These are phyloP conservation scores for Epichloe sylvatica DNA, from an alignment of 2,329 filamentous ascomycete genomes.

Conservation along the genomic window DNA sequence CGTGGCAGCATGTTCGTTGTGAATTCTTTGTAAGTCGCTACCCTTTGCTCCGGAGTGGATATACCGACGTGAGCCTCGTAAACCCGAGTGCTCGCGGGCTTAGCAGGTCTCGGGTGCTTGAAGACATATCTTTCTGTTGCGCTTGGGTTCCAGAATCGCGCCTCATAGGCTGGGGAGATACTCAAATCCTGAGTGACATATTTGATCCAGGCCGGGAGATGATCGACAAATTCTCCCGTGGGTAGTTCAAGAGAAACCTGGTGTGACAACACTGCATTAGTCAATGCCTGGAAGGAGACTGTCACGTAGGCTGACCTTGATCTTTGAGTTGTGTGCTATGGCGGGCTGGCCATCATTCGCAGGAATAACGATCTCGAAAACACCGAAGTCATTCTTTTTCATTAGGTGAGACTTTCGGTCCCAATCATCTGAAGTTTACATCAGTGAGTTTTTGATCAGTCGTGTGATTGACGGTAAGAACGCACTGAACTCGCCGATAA, in stretches of 20 bases:
- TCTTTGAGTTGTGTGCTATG: constrained; percentile 85
- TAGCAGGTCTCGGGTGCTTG: constrained; percentile 69
- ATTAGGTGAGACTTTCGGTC: constrained; percentile 70
- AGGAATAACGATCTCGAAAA: constrained; percentile 72
- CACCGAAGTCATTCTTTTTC: constrained; percentile 70
- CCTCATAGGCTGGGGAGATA: constrained; percentile 87
- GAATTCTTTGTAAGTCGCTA: constrained; percentile 95
- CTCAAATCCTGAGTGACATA: constrained; percentile 87
- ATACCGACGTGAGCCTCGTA: constrained; percentile 99
- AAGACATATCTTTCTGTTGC: constrained; percentile 62
- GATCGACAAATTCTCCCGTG: constrained; percentile 67
- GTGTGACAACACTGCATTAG: background rate
- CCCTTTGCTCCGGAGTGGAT: constrained; percentile 74
- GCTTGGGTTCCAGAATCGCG: constrained; percentile 93
- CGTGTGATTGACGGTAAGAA: constrained; percentile 1
- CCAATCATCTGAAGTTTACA: constrained; percentile 56
- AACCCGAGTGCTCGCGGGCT: constrained; percentile 74
- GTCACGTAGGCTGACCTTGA: constrained; percentile 53
- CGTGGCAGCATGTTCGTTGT: constrained; percentile 81
- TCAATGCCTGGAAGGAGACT: background rate
- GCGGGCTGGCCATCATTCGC: constrained; percentile 58
- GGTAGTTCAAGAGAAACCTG: constrained; percentile 76
- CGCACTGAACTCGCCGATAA: constrained; percentile 91
- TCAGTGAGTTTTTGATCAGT: constrained; percentile 14
- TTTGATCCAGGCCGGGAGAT: constrained; percentile 91